These are phyloP conservation scores for Fusarium cicatricum DNA, from an alignment of 2,329 filamentous ascomycete genomes.

Conservation along the genomic window DNA sequence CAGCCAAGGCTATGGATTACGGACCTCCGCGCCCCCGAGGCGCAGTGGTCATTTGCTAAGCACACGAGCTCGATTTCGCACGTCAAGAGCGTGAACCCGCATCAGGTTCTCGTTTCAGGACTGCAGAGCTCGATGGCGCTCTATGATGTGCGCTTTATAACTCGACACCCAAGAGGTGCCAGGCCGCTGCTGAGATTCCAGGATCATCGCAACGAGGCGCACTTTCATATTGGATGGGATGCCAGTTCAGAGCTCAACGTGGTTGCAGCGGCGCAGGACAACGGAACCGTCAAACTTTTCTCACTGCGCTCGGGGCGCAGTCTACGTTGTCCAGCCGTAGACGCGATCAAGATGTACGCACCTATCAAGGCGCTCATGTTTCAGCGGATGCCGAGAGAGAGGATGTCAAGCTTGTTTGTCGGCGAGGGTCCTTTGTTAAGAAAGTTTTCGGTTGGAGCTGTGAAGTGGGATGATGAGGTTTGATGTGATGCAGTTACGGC, in stretches of 20 bases:
- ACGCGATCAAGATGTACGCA: slow-evolving; percentile 28
- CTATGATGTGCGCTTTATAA: slow-evolving; percentile 63
- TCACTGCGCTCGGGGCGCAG: slow-evolving; percentile 56
- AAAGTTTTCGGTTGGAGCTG: slow-evolving; percentile 56
- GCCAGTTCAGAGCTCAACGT: slow-evolving; percentile 56
- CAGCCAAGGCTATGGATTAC: slow-evolving; percentile 55
- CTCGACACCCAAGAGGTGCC: slow-evolving; percentile 30
- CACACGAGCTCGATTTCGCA: slow-evolving; percentile 57
- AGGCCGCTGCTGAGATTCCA: slow-evolving; percentile 58
- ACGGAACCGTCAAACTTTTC: slow-evolving; percentile 58
- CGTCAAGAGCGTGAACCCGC: slow-evolving; percentile 56
- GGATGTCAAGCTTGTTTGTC: slow-evolving; percentile 57
- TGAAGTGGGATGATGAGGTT: slow-evolving; percentile 46
- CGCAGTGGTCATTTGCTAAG: slow-evolving; percentile 45
- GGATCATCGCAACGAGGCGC: slow-evolving; percentile 59
- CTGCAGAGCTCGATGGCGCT: slow-evolving; percentile 58
- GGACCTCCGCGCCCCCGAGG: slow-evolving; percentile 53
- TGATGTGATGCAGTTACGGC: too few relatives aligned
- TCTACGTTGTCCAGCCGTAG: slow-evolving; percentile 44
- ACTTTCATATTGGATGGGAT: slow-evolving; percentile 61
- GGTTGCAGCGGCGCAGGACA: slow-evolving; percentile 63
- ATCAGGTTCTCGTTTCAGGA: slow-evolving; percentile 63
- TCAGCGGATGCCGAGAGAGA: slow-evolving; percentile 54
- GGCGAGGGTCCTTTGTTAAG: slow-evolving; percentile 49
- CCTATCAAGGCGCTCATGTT: slow-evolving; percentile 58